Base-by-base conservation (phyloP, 2,329 filamentous ascomycete genomes). In the Sarocladium strictum region DNA sequence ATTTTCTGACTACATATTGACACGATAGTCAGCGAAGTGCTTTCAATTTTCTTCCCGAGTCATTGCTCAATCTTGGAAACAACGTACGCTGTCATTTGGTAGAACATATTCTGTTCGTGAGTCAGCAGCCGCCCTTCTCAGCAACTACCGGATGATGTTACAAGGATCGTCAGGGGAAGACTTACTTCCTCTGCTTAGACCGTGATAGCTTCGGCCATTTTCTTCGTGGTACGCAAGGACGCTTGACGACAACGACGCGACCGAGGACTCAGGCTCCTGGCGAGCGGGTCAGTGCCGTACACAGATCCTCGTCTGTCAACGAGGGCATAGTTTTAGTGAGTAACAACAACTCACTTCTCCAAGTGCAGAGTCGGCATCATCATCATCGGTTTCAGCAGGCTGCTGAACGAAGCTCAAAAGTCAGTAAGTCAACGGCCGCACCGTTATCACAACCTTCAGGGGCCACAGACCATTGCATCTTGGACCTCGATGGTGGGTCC, bases 71-170 rank as follows among this genome's bases (percentile, higher is more conserved):
- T 32, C 12, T 32, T 32, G 29, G 29, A 32, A 6, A 32, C 29
- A 12, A 32, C 53, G 41, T 26, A 63, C 60, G 38, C 62, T 59
- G 54, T 67, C 63, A 53, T 64, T 65, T 3, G 61, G 61, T 11
- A 64, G 51, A 1, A 63, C 58, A 55, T 65, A 65, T 60, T 62
- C 60, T 51, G 27, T 11, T 35, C n/a, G 17, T 11, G 2, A n/a
- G 27, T 51, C 27, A 51, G 47, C 23, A 17, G 10, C 14, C 15
- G 23, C n/a, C 23, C 23, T 15, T 7, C 17, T 23, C n/a, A 17
- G 38, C 7, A 21, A 23, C 38, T 17, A 38, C 35, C 9, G 14
- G 35, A 49, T 4, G 15, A 40, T 49, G 23, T 32, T 27, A 7
- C 17, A 10, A 11, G 43, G 14, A n/a, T n/a, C 12, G 12, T 3